Conservation (phyloP, 1,284 basidiomycete genomes). For the Cryptococcus sp. region DNA sequence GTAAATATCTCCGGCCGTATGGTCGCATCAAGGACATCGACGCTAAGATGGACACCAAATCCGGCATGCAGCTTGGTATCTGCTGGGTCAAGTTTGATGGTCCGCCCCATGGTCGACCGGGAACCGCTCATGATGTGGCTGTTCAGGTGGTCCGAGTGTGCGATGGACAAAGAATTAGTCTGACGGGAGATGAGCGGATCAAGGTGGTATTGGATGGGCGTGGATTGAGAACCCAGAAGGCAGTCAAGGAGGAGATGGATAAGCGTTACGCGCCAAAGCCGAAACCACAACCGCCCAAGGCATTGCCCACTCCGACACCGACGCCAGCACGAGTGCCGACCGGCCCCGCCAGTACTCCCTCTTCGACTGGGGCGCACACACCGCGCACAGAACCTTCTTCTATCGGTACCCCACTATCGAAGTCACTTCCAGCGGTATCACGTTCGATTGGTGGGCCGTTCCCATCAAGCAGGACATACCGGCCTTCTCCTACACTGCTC, state of each 20-base stretch:
- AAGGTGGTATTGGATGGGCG: constrained; percentile 56
- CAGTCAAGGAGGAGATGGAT: constrained; percentile 61
- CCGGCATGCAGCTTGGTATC: constrained; percentile 80
- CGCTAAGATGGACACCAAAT: constrained; percentile 75
- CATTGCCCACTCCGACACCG: constrained; percentile 12
- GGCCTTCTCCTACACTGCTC: constrained; percentile 3
- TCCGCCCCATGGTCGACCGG: constrained; percentile 30
- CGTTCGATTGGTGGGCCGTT: constrained; percentile 5
- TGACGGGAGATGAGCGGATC: constrained; percentile 37
- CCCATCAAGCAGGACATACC: constrained; percentile 4
- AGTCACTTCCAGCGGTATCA: constrained; percentile 6
- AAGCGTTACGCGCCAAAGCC: constrained; percentile 57
- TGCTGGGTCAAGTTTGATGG: constrained; percentile 69
- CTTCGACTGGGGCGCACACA: constrained; percentile 13
- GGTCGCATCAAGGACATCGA: constrained; percentile 73
- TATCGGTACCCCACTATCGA: neutral
- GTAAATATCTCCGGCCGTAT: constrained; percentile 67
- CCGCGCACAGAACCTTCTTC: constrained; percentile 8
- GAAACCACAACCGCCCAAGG: constrained; percentile 12
- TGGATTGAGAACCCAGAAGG: constrained; percentile 48
- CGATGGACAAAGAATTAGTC: constrained; percentile 53
- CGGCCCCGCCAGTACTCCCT: constrained; percentile 11
- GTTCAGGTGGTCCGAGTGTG: constrained; percentile 46
- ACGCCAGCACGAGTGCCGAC: constrained; percentile 7
- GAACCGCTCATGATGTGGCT: constrained; percentile 51